phyloP scores from a whole-genome alignment of 1,284 basidiomycete species.

The Fistulinella staudtii region DNA sequence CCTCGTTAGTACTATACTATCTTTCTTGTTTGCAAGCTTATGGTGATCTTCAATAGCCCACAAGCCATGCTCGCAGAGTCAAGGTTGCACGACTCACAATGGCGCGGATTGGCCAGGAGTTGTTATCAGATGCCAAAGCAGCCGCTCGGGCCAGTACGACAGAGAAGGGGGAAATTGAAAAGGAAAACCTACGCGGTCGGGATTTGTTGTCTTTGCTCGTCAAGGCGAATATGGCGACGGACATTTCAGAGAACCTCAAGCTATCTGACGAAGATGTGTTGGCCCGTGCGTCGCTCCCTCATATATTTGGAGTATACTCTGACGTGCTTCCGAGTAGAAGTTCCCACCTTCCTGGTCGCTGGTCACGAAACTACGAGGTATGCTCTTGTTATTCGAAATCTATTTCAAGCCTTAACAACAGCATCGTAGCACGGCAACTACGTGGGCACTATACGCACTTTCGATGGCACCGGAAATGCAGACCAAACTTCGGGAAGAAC shows the following conservation, averaged over 20 bases:
- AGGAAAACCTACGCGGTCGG: constrained; percentile 32
- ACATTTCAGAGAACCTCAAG: constrained; percentile 52
- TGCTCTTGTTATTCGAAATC: not conserved
- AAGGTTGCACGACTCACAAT: constrained; percentile 23
- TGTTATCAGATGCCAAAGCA: constrained; percentile 46
- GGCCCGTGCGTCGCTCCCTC: constrained; percentile 53
- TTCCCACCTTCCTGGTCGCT: constrained; percentile 44
- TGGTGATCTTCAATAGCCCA: not conserved
- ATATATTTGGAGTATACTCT: not conserved
- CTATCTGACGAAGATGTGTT: constrained; percentile 73
- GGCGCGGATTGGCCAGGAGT: constrained; percentile 39
- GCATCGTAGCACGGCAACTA: constrained; percentile 42
- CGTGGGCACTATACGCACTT: constrained; percentile 67
- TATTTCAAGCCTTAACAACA: not conserved
- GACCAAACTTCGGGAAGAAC: constrained; percentile 65
- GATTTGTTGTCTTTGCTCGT: constrained; percentile 58
- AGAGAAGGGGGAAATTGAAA: constrained; percentile 27
- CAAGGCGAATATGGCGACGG: constrained; percentile 60
- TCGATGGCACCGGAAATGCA: constrained; percentile 55
- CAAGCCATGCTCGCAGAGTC: constrained; percentile 16
- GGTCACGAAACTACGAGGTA: constrained; percentile 81
- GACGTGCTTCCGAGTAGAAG: constrained; percentile 25
- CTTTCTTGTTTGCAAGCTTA: not conserved
- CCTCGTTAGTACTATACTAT: constrained; percentile 34
- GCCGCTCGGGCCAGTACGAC: constrained; percentile 26